Base-by-base conservation (phyloP, 495 filamentous ascomycete species). In the Barbatosphaeria neglecta region DNA sequence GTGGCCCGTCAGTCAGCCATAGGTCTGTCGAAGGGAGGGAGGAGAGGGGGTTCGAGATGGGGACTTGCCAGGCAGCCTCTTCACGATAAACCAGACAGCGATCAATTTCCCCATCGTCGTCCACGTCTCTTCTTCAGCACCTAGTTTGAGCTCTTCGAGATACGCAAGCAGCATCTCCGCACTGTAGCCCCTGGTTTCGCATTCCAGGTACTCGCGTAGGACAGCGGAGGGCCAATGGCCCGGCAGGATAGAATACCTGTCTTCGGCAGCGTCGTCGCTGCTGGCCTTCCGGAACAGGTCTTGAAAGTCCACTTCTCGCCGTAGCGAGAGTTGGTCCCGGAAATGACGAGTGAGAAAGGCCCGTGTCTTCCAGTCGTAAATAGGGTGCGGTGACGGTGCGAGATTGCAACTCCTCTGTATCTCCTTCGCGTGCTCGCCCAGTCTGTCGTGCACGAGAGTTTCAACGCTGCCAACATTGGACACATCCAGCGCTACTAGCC, bases 321-420 rank as follows among this genome's bases (percentile, higher is more conserved):
- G 2, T 3, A 15, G 31, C 6, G 15, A 4, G 9, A 58, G 27
- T 1, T 49, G 37, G 15, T 57, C 48, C 1, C 43, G 41, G 38
- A 60, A 57, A 39, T 65, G 54, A 35, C 50, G 55, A 2, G 62
- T 48, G 19, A 72, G 47, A 45, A 69, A 72, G 28, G 47, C 59
- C 22, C 59, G 60, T 2, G 68, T 31, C 45, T 67, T 61, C 67
- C 67, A 69, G 15, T 63, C 64, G 25, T n/a, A n/a, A n/a, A n/a
- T n/a, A n/a, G n/a, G n/a, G n/a, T n/a, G n/a, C n/a, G n/a, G n/a
- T n/a, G n/a, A n/a, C n/a, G n/a, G n/a, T n/a, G n/a, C n/a, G n/a
- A n/a, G n/a, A n/a, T n/a, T n/a, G n/a, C n/a, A n/a, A n/a, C n/a
- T n/a, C n/a, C n/a, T n/a, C 39, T 64, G 53, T 20, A 70, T 24